Evolutionary conservation across 2,329 filamentous ascomycete genomes (phyloP).

Genomic region (Pseudopyrenochaeta lycopersici): DNA sequence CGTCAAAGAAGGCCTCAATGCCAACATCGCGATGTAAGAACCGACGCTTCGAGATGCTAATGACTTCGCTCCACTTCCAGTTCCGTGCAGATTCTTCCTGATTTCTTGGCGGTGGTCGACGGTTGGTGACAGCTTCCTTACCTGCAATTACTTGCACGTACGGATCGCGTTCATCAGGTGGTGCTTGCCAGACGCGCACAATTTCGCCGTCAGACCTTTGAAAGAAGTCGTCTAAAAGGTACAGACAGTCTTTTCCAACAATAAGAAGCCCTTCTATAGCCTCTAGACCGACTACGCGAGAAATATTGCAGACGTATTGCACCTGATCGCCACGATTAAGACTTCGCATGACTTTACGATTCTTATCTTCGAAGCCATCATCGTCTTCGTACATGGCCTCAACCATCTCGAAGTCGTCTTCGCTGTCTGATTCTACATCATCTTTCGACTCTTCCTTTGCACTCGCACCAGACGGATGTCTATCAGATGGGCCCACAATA

Average conservation of each 20-base stretch:
- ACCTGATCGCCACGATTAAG: slow-evolving; percentile 90
- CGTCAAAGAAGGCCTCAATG: slow-evolving; percentile 96
- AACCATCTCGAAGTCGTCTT: slow-evolving; percentile 94
- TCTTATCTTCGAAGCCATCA: slow-evolving; percentile 95
- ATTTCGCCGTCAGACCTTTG: slow-evolving; percentile 95
- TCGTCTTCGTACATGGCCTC: slow-evolving; percentile 89
- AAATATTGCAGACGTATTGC: slow-evolving; percentile 93
- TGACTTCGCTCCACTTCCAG: slow-evolving; percentile 94
- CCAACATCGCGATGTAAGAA: slow-evolving; percentile 96
- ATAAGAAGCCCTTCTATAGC: slow-evolving; percentile 94
- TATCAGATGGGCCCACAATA: slow-evolving; percentile 23
- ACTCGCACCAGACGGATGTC: slow-evolving; percentile 29
- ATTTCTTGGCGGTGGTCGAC: slow-evolving; percentile 40
- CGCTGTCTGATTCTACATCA: slow-evolving; percentile 60
- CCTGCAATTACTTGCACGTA: slow-evolving; percentile 94
- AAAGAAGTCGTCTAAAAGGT: slow-evolving; percentile 96
- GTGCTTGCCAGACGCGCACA: slow-evolving; percentile 94
- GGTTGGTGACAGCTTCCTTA: slow-evolving; percentile 68
- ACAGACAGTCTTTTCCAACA: slow-evolving; percentile 88
- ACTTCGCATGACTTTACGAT: slow-evolving; percentile 95
- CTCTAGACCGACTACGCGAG: slow-evolving; percentile 90
- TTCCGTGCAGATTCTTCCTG: slow-evolving; percentile 78
- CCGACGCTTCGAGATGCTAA: slow-evolving; percentile 93
- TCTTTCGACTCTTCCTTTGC: slow-evolving; percentile 47
- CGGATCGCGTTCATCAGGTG: slow-evolving; percentile 88